Percentiles rank a stretch among this genome's conserved stretches.
Conservation (phyloP, 1,284 basidiomycete genomes). For the Cerioporus squamosus region DNA sequence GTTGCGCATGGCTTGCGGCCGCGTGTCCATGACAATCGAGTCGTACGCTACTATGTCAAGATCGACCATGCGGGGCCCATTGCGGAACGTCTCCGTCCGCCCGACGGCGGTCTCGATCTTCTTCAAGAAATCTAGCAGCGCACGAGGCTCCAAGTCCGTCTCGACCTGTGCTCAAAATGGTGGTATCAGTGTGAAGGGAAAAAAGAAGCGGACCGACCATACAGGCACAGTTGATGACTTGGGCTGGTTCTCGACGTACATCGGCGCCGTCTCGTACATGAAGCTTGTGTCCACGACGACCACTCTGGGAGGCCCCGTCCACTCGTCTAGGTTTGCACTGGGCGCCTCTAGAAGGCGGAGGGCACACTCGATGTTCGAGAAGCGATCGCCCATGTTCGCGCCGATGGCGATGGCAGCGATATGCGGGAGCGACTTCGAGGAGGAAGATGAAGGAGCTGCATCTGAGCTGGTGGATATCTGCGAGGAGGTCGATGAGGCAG, state of each 20-base stretch:
- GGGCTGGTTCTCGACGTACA: constrained; percentile 95
- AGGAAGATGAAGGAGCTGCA: not conserved
- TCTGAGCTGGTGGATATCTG: not conserved
- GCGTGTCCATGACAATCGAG: constrained; percentile 62
- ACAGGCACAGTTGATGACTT: constrained; percentile 88
- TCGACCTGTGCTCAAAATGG: constrained; percentile 53
- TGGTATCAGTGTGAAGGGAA: not conserved
- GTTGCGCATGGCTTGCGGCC: constrained; percentile 42
- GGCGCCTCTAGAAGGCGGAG: constrained; percentile 62
- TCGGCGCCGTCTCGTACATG: constrained; percentile 92
- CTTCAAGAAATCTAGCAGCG: constrained; percentile 76
- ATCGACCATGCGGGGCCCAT: constrained; percentile 92
- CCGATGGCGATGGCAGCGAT: constrained; percentile 81
- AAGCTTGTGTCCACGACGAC: constrained; percentile 82
- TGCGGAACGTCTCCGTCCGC: constrained; percentile 79
- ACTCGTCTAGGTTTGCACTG: constrained; percentile 28
- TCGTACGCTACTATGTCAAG: constrained; percentile 90
- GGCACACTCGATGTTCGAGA: constrained; percentile 83
- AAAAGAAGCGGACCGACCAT: constrained; percentile 57
- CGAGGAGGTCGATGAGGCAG: not conserved
- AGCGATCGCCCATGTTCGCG: constrained; percentile 89
- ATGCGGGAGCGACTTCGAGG: constrained; percentile 25
- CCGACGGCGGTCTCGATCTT: constrained; percentile 79
- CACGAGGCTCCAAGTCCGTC: constrained; percentile 69
- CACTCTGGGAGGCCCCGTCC: constrained; percentile 33